A percentile compares a stretch with the other conserved stretches of the same genome.
Evolutionary conservation across 2,329 filamentous ascomycete species (phyloP).

Genomic region (Fusarium sp.): DNA sequence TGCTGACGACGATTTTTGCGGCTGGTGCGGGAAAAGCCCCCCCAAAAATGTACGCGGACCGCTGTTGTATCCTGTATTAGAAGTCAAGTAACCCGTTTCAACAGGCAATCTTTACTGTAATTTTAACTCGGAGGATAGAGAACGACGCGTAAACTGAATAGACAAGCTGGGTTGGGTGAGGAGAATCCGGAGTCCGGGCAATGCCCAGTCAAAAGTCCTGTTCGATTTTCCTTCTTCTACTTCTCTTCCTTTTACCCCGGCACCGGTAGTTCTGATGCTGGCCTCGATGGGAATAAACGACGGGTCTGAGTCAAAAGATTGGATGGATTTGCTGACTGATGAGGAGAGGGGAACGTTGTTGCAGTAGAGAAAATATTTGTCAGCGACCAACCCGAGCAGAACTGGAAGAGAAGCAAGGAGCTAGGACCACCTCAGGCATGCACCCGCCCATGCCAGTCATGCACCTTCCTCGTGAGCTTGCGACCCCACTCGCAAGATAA

Average conservation of each 20-base stretch:
- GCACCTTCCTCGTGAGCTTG: slow-evolving; percentile 9
- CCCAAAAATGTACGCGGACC: not conserved
- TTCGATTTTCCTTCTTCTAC: not conserved
- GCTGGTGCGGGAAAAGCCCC: slow-evolving; percentile 1
- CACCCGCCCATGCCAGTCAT: not conserved
- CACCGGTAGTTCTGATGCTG: slow-evolving; percentile 10
- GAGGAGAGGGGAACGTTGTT: slow-evolving; percentile 36
- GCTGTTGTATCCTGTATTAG: slow-evolving; percentile 4
- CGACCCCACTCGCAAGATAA: slow-evolving; percentile 19
- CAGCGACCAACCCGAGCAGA: slow-evolving; percentile 33
- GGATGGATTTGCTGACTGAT: slow-evolving; percentile 38
- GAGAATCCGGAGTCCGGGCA: not conserved
- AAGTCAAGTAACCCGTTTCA: slow-evolving; percentile 9
- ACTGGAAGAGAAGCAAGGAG: slow-evolving; percentile 12
- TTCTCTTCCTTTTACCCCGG: not conserved
- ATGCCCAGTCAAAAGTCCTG: not conserved
- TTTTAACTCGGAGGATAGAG: slow-evolving; percentile 15
- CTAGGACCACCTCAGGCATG: slow-evolving; percentile 27
- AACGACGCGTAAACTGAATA: slow-evolving; percentile 25
- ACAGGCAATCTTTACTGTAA: slow-evolving; percentile 17
- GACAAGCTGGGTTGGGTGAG: not conserved
- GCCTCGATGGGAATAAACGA: slow-evolving; percentile 28
- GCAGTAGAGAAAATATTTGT: slow-evolving; percentile 43
- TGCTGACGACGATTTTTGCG: slow-evolving; percentile 18
- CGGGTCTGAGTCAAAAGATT: slow-evolving; percentile 16